Conservation (phyloP, 371 early-diverging fungal genomes). For the Actinomortierella ambigua region DNA sequence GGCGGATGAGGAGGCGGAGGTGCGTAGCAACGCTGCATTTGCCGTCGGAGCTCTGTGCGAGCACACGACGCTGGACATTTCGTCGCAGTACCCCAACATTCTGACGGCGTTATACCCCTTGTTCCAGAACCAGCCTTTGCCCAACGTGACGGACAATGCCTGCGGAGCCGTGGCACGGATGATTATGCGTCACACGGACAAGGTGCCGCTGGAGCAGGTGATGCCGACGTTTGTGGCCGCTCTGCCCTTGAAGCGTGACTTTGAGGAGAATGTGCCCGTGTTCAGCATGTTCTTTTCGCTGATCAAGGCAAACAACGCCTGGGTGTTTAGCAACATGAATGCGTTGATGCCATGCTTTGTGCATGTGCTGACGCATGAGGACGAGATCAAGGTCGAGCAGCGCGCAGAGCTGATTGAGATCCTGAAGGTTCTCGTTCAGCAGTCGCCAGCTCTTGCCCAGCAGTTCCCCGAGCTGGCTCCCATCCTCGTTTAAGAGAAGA, state of each 20-base stretch:
- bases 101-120: constrained; percentile 76
- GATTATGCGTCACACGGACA: constrained; percentile 70
- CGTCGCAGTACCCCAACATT: constrained; percentile 71
- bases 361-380: constrained; percentile 47
- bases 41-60: constrained; percentile 79
- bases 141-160: constrained; percentile 86
- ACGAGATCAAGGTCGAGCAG: constrained; percentile 60
- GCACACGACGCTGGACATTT: constrained; percentile 72
- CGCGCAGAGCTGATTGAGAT: constrained; percentile 63
- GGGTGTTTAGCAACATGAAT: constrained; percentile 45
- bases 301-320: constrained; percentile 62
- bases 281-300: constrained; percentile 71
- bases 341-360: constrained; percentile 26
- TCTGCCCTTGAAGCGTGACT: constrained; percentile 82
- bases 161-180: constrained; percentile 87
- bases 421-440: constrained; percentile 54
- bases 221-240: constrained; percentile 70
- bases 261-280: constrained; percentile 81
- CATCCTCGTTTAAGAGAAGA: neutral
- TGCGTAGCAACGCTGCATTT: constrained; percentile 86
- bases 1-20: constrained; percentile 79
- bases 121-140: constrained; percentile 64
- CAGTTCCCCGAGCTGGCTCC: constrained; percentile 18
- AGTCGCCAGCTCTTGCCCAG: constrained; percentile 34
- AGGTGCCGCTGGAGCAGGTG: constrained; percentile 71